Evolutionary conservation across 257 asterid genomes (phyloP), one percentile per base, ranked within the genome.

Genomic region (Dorcoceras hygrometricum): DNA sequence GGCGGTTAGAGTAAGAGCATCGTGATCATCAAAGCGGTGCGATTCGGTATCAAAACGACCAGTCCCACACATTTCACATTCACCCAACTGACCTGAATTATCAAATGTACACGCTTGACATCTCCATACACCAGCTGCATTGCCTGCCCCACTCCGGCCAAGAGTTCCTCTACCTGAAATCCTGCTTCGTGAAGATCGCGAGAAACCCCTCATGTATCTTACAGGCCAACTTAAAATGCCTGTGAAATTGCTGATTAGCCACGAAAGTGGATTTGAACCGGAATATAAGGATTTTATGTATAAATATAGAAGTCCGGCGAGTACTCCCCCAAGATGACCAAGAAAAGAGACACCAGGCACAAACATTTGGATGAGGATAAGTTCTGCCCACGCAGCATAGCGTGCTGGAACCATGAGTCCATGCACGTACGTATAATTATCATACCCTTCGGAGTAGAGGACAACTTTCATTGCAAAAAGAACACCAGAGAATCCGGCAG

Each of bases 381-480:
- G 93, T 72, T 92, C 98, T 8, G 96, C 97, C 98, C 97, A 92
- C 2, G 94, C 98, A 66, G 97, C 98, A 66, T 78, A 88, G 7
- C 95, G 93, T 19, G 96, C 73, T 20, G 97, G 98, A 58, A 92
- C 85, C 84, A 80, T 28, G 9, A 92, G 24, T 23, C 97, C 97
- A 2, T 92, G 81, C 71, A 89, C 90, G 25, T 81, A 70, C 4
- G 96, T 76, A 68, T 84, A 86, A 57, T 81, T 74, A 71, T 83
- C 95, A 6, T 91, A 80, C 67, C 39, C 39, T 12, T 74, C 90
- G 68, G 95, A 81, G 54, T 92, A 79, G 10, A 86, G 83, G 24
- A 92, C 75, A 10, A 92, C 97, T 81, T 92, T 92, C 98, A 92
- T 86, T n/a, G 93, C 96, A 34, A 92, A 92, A 65, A 92, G 97